Evolutionary conservation across 2,329 filamentous ascomycete genomes (phyloP), one percentile per base, ranked within the genome.

Genomic region (Thielaviopsis euricoi): DNA sequence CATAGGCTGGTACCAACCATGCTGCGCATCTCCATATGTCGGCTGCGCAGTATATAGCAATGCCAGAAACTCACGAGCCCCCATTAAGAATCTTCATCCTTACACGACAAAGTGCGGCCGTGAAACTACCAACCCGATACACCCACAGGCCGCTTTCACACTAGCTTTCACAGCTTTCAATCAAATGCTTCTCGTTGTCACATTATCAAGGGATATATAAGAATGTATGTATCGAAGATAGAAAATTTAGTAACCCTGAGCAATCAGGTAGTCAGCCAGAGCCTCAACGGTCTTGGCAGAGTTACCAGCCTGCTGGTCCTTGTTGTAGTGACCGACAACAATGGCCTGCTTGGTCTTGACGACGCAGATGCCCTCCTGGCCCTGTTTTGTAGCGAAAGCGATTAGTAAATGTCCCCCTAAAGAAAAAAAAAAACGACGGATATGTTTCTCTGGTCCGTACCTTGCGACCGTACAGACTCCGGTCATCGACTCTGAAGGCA

Each of bases 321-420:
- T 88, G 64, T 77, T 78, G 78, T 97, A 89, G 76, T 95, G 89
- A 65, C 82, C 86, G 69, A 98, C 74, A 69, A 98, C 81, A 70
- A 97, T 83, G 65, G 89, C 88, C 74, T 94, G 85, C 67, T 79
- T 84, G 66, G 91, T 94, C 78, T 94, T 95, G 73, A 84, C 83
- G 66, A 93, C 81, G 68, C 85, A 77, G 66, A 95, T 73, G 64
- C 93, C 93, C 69, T 85, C 81, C 69, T 85, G 87, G 65, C 87
- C 89, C 77, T 80, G 63, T 62, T 61, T 55, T 33, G 25, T n/a
- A 33, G 22, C 58, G 1, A 33, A 33, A 6, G 12, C 29, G 10
- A 9, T 17, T 57, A 25, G 21, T 6, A 33, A 51, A 59, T 15
- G 57, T 33, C 21, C 50, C 19, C 19, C 15, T n/a, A 15, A 51